These are phyloP conservation scores for Fusarium proliferatum DNA, from an alignment of 2,329 filamentous ascomycete genomes.

Conservation along the genomic window DNA sequence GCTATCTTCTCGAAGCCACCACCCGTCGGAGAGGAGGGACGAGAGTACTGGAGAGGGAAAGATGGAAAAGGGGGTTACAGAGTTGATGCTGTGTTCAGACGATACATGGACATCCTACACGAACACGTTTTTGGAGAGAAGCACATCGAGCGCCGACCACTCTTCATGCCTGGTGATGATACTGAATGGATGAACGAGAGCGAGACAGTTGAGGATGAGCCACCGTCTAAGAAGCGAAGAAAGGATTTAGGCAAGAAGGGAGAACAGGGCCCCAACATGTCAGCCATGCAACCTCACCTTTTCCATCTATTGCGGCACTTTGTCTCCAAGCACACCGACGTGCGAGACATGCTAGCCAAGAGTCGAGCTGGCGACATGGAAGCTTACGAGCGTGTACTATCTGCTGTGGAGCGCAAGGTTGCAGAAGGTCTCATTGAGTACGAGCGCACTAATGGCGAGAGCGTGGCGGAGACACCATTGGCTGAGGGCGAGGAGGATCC, in stretches of 20 bases:
- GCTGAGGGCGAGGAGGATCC: slow-evolving; percentile 50
- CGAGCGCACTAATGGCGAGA: slow-evolving; percentile 62
- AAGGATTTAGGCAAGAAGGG: slow-evolving; percentile 51
- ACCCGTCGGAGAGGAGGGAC: slow-evolving; percentile 69
- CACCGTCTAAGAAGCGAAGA: slow-evolving; percentile 65
- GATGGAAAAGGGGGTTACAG: slow-evolving; percentile 87
- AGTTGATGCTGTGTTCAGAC: slow-evolving; percentile 85
- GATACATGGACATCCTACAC: slow-evolving; percentile 93
- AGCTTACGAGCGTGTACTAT: slow-evolving; percentile 80
- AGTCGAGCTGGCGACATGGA: slow-evolving; percentile 76
- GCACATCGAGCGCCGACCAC: slow-evolving; percentile 74
- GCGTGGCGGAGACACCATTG: slow-evolving; percentile 53
- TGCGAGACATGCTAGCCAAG: slow-evolving; percentile 84
- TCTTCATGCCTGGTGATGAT: slow-evolving; percentile 76
- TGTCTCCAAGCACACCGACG: slow-evolving; percentile 81
- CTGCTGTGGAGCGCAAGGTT: slow-evolving; percentile 79
- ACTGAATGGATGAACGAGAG: slow-evolving; percentile 57
- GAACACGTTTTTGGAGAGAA: slow-evolving; percentile 75
- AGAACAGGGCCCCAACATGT: slow-evolving; percentile 71
- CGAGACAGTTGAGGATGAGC: slow-evolving; percentile 54
- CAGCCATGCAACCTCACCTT: slow-evolving; percentile 88
- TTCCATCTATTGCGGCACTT: slow-evolving; percentile 91
- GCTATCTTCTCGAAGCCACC: slow-evolving; percentile 82
- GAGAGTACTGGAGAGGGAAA: slow-evolving; percentile 87
- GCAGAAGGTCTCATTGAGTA: slow-evolving; percentile 79